Base-by-base conservation (phyloP, 805 yeast species). In the Saturnispora serradocipensis region DNA sequence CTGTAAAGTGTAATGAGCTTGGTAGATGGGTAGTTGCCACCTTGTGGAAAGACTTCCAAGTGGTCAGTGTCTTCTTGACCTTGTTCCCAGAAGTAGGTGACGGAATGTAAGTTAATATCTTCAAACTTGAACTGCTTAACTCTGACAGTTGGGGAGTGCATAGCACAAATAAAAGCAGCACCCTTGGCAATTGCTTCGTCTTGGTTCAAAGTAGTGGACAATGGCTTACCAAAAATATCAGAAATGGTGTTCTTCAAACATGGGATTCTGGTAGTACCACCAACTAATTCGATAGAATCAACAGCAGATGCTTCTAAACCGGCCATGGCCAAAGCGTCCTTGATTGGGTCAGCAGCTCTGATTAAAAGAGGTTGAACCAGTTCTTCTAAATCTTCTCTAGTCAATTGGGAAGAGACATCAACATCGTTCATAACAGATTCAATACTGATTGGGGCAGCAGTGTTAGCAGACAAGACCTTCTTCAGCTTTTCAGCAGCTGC, bases 141-240 rank as follows among this genome's bases (percentile, higher is more conserved):
- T 76, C 99, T 87, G 64, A 93, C 82, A 59, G 97, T 90, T 72
- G 99, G 99, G 35, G 98, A 91, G 78, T 90, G 98, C 75, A 89
- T 87, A 61, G 99, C 99, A 72, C 99, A 93, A 66, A 93, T 86
- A 73, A 93, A 93, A 46, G 99, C 97, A 64, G 96, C 95, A 77
- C 99, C 99, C 72, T 91, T 88, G 52, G 99, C 98, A 69, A 91
- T 86, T 57, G 99, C 97, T 79, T 93, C 99, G 69, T 93, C 99
- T 76, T 90, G 97, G 80, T 93, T 93, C 73, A 95, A 81, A 61
- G 98, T 95, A 77, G 86, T 86, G 40, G 97, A 87, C 67, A 93
- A 77, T 63, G 75, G 84, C 75, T 86, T 86, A 69, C 87, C 87
- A 68, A 93, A 88, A 59, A 86, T 76, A 67, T 84, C 86, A 61